phyloP scores from a whole-genome alignment of 768 basidiomycete species.

The Termitomyces eurrhizus region DNA sequence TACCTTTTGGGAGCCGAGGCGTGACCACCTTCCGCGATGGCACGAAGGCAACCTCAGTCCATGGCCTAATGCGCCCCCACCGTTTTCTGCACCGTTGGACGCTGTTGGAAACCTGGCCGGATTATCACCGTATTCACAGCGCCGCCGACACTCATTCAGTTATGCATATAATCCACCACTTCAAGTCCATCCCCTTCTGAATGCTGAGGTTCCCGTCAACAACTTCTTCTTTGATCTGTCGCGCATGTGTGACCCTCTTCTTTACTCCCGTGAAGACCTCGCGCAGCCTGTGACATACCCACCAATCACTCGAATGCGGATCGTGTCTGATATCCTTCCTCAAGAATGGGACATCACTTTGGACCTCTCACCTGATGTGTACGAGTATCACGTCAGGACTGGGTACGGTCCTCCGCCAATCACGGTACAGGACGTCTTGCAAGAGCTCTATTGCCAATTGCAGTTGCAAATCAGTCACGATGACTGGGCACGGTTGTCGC shows the following conservation, averaged over 20 bases:
- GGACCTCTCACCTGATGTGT: slow-evolving; percentile 38
- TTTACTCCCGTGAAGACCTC: slow-evolving; percentile 38
- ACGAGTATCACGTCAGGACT: slow-evolving; percentile 15
- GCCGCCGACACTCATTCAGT: slow-evolving; percentile 12
- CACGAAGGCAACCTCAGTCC: not conserved
- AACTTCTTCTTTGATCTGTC: slow-evolving; percentile 56
- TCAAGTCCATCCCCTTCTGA: slow-evolving; percentile 48
- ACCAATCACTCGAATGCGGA: slow-evolving; percentile 46
- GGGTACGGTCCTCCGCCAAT: slow-evolving; percentile 37
- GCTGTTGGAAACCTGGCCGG: not conserved
- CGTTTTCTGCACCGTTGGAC: not conserved
- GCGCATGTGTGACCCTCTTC: slow-evolving; percentile 42
- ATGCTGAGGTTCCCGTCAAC: slow-evolving; percentile 41
- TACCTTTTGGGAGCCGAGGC: not conserved
- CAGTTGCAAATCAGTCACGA: slow-evolving; percentile 38
- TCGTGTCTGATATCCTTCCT: slow-evolving; percentile 52
- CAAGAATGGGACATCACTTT: slow-evolving; percentile 57
- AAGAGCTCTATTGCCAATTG: slow-evolving; percentile 44
- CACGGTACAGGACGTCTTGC: slow-evolving; percentile 55
- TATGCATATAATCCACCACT: slow-evolving; percentile 8
- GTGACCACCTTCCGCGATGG: slow-evolving; percentile 11
- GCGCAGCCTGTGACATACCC: slow-evolving; percentile 54
- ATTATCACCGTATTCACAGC: not conserved
- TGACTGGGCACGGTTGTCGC: slow-evolving; percentile 33
- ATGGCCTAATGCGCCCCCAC: slow-evolving; percentile 2